Conservation (phyloP, 768 basidiomycete species). For the Kwoniella heveanensis region DNA sequence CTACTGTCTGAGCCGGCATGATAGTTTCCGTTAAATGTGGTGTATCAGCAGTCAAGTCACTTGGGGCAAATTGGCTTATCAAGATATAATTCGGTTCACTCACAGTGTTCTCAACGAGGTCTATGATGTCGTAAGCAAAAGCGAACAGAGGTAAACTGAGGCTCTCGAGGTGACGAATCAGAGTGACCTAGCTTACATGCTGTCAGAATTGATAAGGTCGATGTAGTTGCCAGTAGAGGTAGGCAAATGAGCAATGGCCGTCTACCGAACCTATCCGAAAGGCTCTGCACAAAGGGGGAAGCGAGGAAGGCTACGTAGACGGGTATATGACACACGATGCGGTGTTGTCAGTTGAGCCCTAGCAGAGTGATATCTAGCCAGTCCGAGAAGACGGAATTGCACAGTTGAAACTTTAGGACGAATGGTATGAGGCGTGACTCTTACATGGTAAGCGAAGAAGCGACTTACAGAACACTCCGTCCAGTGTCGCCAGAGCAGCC, state of each 20-base stretch:
- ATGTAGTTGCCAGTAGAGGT: slow-evolving; percentile 41
- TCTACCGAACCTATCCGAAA: slow-evolving; percentile 43
- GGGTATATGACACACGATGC: no score
- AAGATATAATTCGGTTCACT: not conserved
- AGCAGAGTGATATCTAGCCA: no score
- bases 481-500: slow-evolving; percentile 45
- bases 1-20: no score
- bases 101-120: slow-evolving; percentile 15
- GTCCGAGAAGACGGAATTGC: no score
- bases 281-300: slow-evolving; percentile 39
- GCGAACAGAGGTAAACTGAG: not conserved
- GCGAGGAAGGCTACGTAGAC: slow-evolving; percentile 51
- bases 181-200: slow-evolving; percentile 33
- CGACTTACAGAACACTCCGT: slow-evolving; percentile 47
- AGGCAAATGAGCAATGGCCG: slow-evolving; percentile 39
- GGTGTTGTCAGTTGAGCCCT: no score
- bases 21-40: no score
- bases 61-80: no score
- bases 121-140: not conserved
- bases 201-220: slow-evolving; percentile 38
- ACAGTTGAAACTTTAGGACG: no score
- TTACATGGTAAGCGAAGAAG: no score
- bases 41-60: no score
- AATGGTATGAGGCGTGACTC: no score
- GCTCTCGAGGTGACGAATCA: not conserved